These are phyloP conservation scores for Pseudocercospora eumusae DNA, from an alignment of 2,329 filamentous ascomycete genomes.

Conservation along the genomic window DNA sequence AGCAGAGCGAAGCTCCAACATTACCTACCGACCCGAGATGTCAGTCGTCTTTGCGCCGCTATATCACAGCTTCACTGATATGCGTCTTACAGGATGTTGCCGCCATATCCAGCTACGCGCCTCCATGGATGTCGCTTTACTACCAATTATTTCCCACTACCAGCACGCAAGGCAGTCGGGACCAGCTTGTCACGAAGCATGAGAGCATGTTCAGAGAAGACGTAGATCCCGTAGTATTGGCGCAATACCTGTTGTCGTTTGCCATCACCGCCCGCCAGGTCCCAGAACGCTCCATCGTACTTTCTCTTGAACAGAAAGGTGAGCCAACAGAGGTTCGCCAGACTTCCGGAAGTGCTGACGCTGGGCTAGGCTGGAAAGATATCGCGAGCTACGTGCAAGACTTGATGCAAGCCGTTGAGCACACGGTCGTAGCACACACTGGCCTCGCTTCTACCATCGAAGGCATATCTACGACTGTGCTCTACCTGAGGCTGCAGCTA, in stretches of 20 bases:
- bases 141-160: slow-evolving; percentile 32
- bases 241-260: slow-evolving; percentile 35
- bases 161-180: slow-evolving; percentile 23
- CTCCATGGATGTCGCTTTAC: slow-evolving; percentile 36
- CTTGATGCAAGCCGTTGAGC: slow-evolving; percentile 36
- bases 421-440: slow-evolving; percentile 37
- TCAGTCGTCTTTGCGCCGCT: background rate
- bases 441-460: slow-evolving; percentile 38
- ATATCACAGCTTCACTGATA: background rate
- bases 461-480: slow-evolving; percentile 39
- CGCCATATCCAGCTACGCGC: slow-evolving; percentile 28
- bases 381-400: slow-evolving; percentile 27
- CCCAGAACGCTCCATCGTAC: slow-evolving; percentile 18
- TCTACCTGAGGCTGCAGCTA: slow-evolving; percentile 43
- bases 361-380: slow-evolving; percentile 14
- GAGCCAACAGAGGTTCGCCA: background rate
- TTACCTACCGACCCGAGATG: slow-evolving; percentile 33
- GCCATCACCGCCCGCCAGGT: slow-evolving; percentile 37
- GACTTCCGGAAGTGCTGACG: background rate
- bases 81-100: slow-evolving; percentile 22
- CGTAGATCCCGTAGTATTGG: slow-evolving; percentile 33
- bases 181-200: slow-evolving; percentile 34
- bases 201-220: slow-evolving; percentile 31
- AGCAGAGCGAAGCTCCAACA: slow-evolving; percentile 28
- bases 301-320: slow-evolving; percentile 13